These are phyloP conservation scores for Vinca minor DNA, from an alignment of 257 asterid genomes.

Conservation along the genomic window DNA sequence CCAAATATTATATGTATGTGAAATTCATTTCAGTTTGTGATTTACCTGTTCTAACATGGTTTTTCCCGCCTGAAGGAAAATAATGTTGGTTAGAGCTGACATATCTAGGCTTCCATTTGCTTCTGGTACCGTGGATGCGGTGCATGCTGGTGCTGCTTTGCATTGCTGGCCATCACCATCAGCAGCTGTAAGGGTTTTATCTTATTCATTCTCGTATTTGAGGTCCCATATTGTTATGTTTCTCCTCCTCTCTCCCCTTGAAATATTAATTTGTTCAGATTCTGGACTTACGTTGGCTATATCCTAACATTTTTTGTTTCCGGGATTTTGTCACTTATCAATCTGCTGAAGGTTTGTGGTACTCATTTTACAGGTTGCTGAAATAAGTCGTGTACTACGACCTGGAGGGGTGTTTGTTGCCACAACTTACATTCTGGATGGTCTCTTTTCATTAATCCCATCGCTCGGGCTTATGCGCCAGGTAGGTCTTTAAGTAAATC, in stretches of 20 bases:
- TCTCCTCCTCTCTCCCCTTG: not conserved
- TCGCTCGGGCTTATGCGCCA: constrained; percentile 45
- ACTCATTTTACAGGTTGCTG: constrained; percentile 57
- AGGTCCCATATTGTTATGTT: not conserved
- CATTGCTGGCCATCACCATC: constrained; percentile 97
- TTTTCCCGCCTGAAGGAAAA: constrained; percentile 36
- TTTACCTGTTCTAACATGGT: not conserved
- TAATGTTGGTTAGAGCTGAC: constrained; percentile 71
- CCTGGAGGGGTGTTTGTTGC: constrained; percentile 86
- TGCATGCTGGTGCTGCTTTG: constrained; percentile 95
- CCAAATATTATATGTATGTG: not conserved
- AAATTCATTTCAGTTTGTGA: not conserved
- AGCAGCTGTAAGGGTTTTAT: constrained; percentile 48
- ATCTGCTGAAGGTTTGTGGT: not conserved
- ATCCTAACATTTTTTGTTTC: no score
- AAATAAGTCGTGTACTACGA: constrained; percentile 70
- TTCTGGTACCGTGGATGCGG: constrained; percentile 62
- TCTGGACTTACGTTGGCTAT: not conserved
- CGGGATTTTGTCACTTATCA: no score
- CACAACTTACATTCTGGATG: constrained; percentile 66
- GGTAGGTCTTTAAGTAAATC: constrained; percentile 24
- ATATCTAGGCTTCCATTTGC: constrained; percentile 77
- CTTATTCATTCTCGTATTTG: not conserved
- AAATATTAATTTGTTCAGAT: not conserved
- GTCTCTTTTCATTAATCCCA: constrained; percentile 46